Evolutionary conservation across 257 asterid genomes (phyloP).

Genomic region (Penstemon barbatus): DNA sequence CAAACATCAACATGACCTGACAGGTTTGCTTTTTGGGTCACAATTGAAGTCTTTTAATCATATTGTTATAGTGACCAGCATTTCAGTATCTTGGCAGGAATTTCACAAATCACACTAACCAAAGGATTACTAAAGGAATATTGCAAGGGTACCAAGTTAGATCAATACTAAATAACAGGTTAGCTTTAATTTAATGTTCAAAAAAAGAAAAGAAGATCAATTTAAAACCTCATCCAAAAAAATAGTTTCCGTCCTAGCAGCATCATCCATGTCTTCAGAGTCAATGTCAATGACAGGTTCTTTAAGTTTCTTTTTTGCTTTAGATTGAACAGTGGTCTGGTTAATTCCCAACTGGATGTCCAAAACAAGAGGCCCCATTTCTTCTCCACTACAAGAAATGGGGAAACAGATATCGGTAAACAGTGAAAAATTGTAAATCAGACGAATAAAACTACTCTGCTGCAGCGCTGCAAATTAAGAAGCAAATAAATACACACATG

Average conservation of each 20-base stretch:
- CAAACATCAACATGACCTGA: background rate
- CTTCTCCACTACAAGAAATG: constrained; percentile 61
- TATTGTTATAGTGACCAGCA: background rate
- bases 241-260: constrained; percentile 31
- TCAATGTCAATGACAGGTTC: constrained; percentile 41
- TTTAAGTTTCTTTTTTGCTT: constrained; percentile 33
- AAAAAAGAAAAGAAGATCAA: constrained; percentile 16
- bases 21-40: background rate
- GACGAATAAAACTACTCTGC: background rate
- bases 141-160: background rate
- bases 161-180: background rate
- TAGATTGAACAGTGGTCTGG: constrained; percentile 29
- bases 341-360: constrained; percentile 34
- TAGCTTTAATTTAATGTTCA: background rate
- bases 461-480: constrained; percentile 8
- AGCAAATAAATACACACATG: background rate
- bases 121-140: background rate
- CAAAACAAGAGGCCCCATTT: constrained; percentile 57
- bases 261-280: constrained; percentile 38
- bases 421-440: background rate
- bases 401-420: constrained; percentile 18
- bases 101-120: constrained; percentile 8
- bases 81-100: constrained; percentile 8
- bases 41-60: constrained; percentile 2
- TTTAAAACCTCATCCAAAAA: constrained; percentile 40